Conservation (phyloP, 2,329 filamentous ascomycete species). For the Lasiodiplodia gonubiensis region DNA sequence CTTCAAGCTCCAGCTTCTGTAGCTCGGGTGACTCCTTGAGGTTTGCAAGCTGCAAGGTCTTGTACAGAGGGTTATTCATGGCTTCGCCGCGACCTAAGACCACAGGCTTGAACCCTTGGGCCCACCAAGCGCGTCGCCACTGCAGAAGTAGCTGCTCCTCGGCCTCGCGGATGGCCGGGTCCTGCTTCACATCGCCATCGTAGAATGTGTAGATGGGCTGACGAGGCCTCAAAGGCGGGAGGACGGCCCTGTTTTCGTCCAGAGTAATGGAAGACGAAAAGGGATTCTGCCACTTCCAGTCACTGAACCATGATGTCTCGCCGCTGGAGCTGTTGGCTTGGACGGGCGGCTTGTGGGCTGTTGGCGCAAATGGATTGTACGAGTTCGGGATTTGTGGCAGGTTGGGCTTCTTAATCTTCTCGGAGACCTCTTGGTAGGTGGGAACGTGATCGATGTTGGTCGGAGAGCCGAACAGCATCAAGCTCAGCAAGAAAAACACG, state of each 20-base stretch:
- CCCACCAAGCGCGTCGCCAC: conserved; percentile 96
- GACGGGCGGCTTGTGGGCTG: conserved; percentile 71
- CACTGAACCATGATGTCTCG: conserved; percentile 81
- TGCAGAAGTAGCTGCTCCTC: conserved; percentile 80
- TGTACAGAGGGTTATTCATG: conserved; percentile 79
- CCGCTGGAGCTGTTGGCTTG: conserved; percentile 80
- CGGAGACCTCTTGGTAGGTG: conserved; percentile 43
- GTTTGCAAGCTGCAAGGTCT: conserved; percentile 64
- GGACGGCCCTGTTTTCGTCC: conserved; percentile 81
- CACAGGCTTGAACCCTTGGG: conserved; percentile 85
- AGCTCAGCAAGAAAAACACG: conserved; percentile 38
- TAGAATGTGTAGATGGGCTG: conserved; percentile 91
- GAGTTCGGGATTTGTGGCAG: conserved; percentile 39
- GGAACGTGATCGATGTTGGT: conserved; percentile 45
- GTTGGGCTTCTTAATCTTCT: conserved; percentile 47
- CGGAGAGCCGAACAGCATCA: conserved; percentile 47
- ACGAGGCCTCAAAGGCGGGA: conserved; percentile 75
- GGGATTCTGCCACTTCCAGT: conserved; percentile 89
- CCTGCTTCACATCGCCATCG: conserved; percentile 69
- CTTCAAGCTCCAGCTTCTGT: conserved; percentile 61
- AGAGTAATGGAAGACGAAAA: conserved; percentile 82
- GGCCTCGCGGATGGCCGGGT: conserved; percentile 68
- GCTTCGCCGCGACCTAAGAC: conserved; percentile 82
- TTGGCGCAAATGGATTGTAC: conserved; percentile 70
- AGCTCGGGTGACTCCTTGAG: conserved; percentile 37